These are phyloP conservation scores for Talaromyces funiculosus DNA, from an alignment of 2,329 filamentous ascomycete species.

Conservation along the genomic window DNA sequence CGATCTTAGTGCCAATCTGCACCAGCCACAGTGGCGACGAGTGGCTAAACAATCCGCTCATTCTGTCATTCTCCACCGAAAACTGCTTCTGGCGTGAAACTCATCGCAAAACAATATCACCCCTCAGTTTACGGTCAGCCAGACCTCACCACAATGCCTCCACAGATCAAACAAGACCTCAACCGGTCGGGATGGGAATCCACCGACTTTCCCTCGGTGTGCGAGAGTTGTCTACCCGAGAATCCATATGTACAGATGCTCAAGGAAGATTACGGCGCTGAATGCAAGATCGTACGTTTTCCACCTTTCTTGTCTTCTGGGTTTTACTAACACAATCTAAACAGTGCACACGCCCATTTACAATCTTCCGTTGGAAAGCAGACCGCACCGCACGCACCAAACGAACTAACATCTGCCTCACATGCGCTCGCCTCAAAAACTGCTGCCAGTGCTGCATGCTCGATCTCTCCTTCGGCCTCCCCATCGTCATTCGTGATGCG, in stretches of 20 bases:
- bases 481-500: conserved; percentile 90
- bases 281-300: conserved; percentile 60
- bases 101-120: neutral
- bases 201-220: conserved; percentile 47
- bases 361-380: conserved; percentile 89
- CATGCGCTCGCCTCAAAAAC: conserved; percentile 94
- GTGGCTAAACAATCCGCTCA: conserved; percentile 4
- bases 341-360: conserved; percentile 85
- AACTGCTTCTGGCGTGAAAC: neutral
- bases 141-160: conserved; percentile 56
- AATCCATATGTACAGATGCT: conserved; percentile 99
- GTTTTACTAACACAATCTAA: conserved; percentile 1
- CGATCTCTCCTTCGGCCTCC: conserved; percentile 89
- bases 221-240: conserved; percentile 88
- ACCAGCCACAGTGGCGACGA: conserved; percentile 9
- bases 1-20: neutral
- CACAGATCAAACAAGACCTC: conserved; percentile 92
- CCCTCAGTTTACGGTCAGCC: neutral
- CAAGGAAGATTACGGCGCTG: conserved; percentile 89
- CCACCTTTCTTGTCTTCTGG: neutral
- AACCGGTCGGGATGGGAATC: conserved; percentile 96
- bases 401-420: conserved; percentile 91
- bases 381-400: conserved; percentile 89
- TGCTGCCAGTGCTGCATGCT: conserved; percentile 99
- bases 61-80: neutral